Base-by-base conservation (phyloP, 75 land plant species). In the Selaginella moellendorffii region DNA sequence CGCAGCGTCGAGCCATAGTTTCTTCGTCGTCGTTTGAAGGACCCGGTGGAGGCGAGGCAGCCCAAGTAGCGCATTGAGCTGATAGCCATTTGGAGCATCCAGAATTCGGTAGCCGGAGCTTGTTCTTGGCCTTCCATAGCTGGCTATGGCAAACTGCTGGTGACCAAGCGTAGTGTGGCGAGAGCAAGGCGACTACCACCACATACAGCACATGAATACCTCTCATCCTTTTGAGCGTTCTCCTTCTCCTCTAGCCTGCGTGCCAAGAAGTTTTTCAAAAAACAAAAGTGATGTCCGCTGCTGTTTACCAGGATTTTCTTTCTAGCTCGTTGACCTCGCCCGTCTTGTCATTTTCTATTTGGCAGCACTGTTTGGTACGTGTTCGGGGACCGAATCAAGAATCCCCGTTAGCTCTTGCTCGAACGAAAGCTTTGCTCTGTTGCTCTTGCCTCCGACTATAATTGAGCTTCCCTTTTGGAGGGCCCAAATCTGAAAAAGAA, bases 401-500 rank as follows among this genome's bases (percentile, higher is more conserved):
- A 93, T 65, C 21, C 74, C 70, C 58, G 83, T 80, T 70, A 93
- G 65, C 54, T 93, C 96, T 0, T 75, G 77, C 10, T 80, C 73
- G 61, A 93, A 88, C 64, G 77, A 86, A 26, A 61, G 53, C 66
- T 85, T 93, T 0, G 85, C 87, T 26, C 96, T 63, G 67, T 93
- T 93, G 1, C 83, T 88, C 67, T 88, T 93, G 10, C 96, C 98
- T 70, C 98, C 98, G 28, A 93, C 71, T 19, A 85, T 75, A 12
- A 93, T 69, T 2, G 77, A 69, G 0, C 81, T 81, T 42, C 96
- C 96, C 62, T 88, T 87, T 78, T 93, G 98, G 24, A 88, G 67
- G 19, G 96, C 98, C 98, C 98, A 93, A 19, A 93, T 78, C 98
- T 90, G n/a, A n/a, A n/a, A n/a, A n/a, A n/a, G n/a, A n/a, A n/a